Evolutionary conservation across 1,284 basidiomycete genomes (phyloP), one percentile per base, ranked within the genome.

Genomic region (Fistulinella cinereoalba): DNA sequence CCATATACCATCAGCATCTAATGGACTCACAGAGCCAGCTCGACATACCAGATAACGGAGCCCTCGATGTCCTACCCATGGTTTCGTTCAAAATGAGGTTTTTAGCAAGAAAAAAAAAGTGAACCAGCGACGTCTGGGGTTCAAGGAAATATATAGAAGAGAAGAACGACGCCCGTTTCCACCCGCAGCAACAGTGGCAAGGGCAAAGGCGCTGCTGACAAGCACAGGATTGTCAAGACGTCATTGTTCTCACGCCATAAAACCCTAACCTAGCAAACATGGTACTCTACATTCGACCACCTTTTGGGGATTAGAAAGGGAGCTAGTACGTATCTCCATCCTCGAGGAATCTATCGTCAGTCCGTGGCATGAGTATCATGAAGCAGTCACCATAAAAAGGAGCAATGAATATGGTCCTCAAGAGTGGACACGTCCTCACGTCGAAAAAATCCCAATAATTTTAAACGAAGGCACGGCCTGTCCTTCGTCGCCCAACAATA

Each of bases 361-460:
- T 31, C 11, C n/a, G 6, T 11, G 25, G 25, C 25, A 11, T 31
- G 29, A n/a, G 29, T 31, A 31, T 31, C 5, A 6, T 13, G 15
- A 31, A 12, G n/a, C n/a, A n/a, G n/a, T n/a, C n/a, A n/a, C n/a
- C n/a, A n/a, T n/a, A 31, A 31, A 31, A 31, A 12, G 29, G 11
- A 31, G 7, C 4, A n/a, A n/a, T n/a, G n/a, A n/a, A n/a, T n/a
- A n/a, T n/a, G n/a, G n/a, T n/a, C n/a, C n/a, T n/a, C n/a, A n/a
- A n/a, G n/a, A n/a, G n/a, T n/a, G n/a, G n/a, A n/a, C n/a, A n/a
- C n/a, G n/a, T 11, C 10, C 12, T 66, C 64, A 90, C 49, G 85
- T 85, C 31, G 86, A 65, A 60, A 91, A 90, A 43, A 95, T 75
- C 38, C 91, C 92, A 25, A 94, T 77, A 56, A 95, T 83, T 72